phyloP scores from a whole-genome alignment of 129 eudicot genomes.

The Flaveria ramosissima region DNA sequence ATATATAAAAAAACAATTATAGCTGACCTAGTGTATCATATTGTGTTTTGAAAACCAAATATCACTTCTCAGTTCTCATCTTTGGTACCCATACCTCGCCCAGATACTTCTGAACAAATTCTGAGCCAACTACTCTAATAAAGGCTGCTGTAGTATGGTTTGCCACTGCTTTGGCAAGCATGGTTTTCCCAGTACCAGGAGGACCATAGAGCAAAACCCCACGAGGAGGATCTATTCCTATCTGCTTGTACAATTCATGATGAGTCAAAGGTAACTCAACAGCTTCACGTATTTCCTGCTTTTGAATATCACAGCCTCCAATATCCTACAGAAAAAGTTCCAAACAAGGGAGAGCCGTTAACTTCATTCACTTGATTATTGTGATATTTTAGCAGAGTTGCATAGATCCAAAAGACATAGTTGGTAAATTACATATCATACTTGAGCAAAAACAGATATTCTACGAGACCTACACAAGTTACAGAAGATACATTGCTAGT shows the following conservation, averaged over 20 bases:
- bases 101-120: constrained; percentile 51
- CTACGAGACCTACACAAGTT: background rate
- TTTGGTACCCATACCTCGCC: constrained; percentile 36
- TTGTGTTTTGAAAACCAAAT: background rate
- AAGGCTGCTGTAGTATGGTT: constrained; percentile 50
- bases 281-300: constrained; percentile 59
- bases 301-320: constrained; percentile 61
- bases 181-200: constrained; percentile 57
- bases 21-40: background rate
- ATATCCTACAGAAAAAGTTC: constrained; percentile 37
- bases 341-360: background rate
- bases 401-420: background rate
- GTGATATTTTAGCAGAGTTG: background rate
- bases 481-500: background rate
- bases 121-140: constrained; percentile 50
- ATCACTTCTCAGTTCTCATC: background rate
- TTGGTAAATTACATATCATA: background rate
- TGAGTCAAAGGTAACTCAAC: constrained; percentile 56
- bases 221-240: constrained; percentile 57
- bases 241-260: constrained; percentile 46
- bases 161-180: constrained; percentile 57
- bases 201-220: constrained; percentile 58
- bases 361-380: background rate
- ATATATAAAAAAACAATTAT: background rate
- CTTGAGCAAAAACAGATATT: background rate